Percentiles rank a stretch among this genome's conserved stretches.
These are phyloP conservation scores for Crithidia expoeki DNA, from an alignment of 208 protist genomes.

Conservation along the genomic window DNA sequence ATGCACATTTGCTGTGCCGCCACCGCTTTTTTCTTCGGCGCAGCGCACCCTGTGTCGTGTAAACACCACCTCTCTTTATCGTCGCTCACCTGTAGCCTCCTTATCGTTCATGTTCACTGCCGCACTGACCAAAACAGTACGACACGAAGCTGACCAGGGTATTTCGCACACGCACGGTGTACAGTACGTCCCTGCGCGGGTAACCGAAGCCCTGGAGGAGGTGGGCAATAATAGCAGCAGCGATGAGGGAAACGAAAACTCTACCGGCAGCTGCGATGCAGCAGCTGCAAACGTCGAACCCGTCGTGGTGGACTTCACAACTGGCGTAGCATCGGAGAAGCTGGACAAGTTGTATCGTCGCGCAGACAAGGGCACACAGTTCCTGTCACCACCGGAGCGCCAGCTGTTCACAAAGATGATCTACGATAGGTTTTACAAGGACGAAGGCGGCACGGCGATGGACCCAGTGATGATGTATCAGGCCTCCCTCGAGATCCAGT, in stretches of 20 bases:
- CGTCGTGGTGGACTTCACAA: conserved; percentile 29
- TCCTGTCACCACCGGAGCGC: conserved; percentile 44
- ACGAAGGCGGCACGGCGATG: conserved; percentile 30
- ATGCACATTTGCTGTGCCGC: too few relatives aligned
- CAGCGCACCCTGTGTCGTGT: too few relatives aligned
- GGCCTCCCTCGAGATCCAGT: conserved; percentile 71
- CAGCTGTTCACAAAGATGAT: conserved; percentile 59
- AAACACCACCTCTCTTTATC: too few relatives aligned
- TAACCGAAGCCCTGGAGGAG: not conserved
- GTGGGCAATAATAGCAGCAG: not conserved
- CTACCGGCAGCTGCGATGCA: not conserved
- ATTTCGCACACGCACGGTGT: not conserved
- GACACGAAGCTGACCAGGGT: not conserved
- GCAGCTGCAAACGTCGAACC: conserved; percentile 9
- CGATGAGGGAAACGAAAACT: not conserved
- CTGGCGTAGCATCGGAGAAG: conserved; percentile 21
- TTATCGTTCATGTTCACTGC: too few relatives aligned
- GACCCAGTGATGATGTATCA: conserved; percentile 72
- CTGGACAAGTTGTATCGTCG: conserved; percentile 35
- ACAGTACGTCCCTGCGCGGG: not conserved
- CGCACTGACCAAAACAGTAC: not conserved
- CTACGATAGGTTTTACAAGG: conserved; percentile 62
- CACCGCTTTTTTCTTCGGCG: too few relatives aligned
- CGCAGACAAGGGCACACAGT: conserved; percentile 1
- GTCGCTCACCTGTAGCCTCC: too few relatives aligned